A percentile compares a stretch with the other conserved stretches of the same genome.
Evolutionary conservation across 148 eudicot genomes (phyloP).

Genomic region (Pouteria glomerata): DNA sequence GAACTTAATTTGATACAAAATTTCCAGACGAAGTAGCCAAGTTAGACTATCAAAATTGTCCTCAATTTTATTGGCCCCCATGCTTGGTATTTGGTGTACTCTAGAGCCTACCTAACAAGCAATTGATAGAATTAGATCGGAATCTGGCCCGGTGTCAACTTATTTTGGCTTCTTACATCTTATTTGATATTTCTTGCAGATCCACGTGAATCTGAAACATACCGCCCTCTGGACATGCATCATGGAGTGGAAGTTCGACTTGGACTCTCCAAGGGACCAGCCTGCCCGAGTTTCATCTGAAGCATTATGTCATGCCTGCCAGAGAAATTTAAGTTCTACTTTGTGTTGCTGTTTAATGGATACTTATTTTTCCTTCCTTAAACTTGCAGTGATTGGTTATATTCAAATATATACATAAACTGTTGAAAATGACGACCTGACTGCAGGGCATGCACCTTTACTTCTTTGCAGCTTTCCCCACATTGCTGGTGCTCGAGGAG

Average conservation of each 20-base stretch:
- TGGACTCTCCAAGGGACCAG: conserved; percentile 83
- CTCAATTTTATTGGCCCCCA: background rate
- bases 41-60: background rate
- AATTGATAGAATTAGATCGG: background rate
- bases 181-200: conserved; percentile 40
- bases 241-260: conserved; percentile 94
- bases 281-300: conserved; percentile 78
- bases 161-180: background rate
- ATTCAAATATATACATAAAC: background rate
- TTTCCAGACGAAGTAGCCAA: background rate
- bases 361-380: background rate
- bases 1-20: background rate
- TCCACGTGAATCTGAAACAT: conserved; percentile 76
- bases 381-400: background rate
- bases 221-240: conserved; percentile 79
- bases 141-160: background rate
- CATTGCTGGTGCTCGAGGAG: background rate
- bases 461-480: background rate
- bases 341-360: background rate
- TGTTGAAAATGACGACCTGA: background rate
- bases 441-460: background rate
- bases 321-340: background rate
- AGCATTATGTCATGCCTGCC: background rate
- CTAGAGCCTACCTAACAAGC: background rate
- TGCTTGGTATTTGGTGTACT: background rate